Percentiles rank a stretch among this genome's conserved stretches.
These are phyloP conservation scores for Oryza meyeriana DNA, from an alignment of 176 grass and related monocot genomes.

Conservation along the genomic window DNA sequence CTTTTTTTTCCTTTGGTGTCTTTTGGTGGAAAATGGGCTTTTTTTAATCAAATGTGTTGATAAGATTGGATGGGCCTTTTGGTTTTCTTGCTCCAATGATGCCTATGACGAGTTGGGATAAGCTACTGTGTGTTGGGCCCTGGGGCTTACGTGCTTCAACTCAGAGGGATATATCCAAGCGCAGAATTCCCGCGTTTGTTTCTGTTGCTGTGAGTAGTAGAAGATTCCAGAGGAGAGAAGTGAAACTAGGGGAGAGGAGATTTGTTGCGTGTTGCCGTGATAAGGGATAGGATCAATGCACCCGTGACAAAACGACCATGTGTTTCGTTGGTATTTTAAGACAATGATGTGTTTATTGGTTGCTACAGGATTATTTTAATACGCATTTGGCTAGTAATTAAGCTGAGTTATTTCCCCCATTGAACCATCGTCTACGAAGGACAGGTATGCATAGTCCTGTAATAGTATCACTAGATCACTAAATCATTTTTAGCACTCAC, in stretches of 20 bases:
- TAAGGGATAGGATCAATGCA: neutral
- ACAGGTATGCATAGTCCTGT: no score
- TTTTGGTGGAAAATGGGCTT: neutral
- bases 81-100: conserved; percentile 28
- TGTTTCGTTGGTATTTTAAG: neutral
- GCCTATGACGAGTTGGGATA: conserved; percentile 4
- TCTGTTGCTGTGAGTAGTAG: neutral
- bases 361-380: neutral
- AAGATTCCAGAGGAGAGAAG: conserved; percentile 1
- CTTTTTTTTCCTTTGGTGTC: neutral
- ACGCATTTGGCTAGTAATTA: neutral
- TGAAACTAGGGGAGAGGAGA: no score
- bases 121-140: neutral
- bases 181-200: neutral
- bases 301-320: neutral
- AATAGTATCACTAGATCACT: no score
- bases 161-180: neutral
- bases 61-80: conserved; percentile 27
- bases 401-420: neutral
- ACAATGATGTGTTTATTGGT: neutral
- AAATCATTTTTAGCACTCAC: no score
- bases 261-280: neutral
- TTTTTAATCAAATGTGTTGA: neutral
- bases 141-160: neutral
- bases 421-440: no score